Percentiles rank a stretch among this genome's conserved stretches.
These are phyloP conservation scores for Colletotrichum somersetense DNA, from an alignment of 2,329 filamentous ascomycete genomes.

Conservation along the genomic window DNA sequence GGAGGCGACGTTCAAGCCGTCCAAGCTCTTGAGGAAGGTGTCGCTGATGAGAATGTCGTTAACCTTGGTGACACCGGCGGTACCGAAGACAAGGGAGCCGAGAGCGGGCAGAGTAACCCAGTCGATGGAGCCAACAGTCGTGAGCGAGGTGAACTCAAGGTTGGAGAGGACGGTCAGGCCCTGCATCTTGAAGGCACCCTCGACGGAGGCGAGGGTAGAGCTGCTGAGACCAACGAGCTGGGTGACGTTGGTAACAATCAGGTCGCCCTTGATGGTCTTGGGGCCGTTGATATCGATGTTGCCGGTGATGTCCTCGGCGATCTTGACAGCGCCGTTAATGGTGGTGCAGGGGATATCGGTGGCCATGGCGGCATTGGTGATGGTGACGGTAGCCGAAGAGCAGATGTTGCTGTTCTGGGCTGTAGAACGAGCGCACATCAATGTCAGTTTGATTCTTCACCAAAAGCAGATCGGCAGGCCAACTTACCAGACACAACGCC, in stretches of 20 bases:
- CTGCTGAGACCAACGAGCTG: slow-evolving; percentile 73
- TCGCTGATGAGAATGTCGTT: slow-evolving; percentile 82
- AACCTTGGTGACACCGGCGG: slow-evolving; percentile 73
- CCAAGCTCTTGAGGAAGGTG: slow-evolving; percentile 83
- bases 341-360: slow-evolving; percentile 75
- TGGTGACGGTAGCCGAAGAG: slow-evolving; percentile 60
- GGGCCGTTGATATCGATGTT: slow-evolving; percentile 73
- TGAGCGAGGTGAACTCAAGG: slow-evolving; percentile 76
- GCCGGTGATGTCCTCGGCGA: slow-evolving; percentile 68
- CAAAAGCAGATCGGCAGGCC: slow-evolving; percentile 49
- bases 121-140: slow-evolving; percentile 73
- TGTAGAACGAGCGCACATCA: slow-evolving; percentile 22
- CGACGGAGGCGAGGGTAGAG: slow-evolving; percentile 72
- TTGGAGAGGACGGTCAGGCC: slow-evolving; percentile 76
- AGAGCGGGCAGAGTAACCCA: slow-evolving; percentile 78
- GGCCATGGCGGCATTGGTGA: slow-evolving; percentile 75
- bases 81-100: slow-evolving; percentile 63
- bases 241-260: slow-evolving; percentile 72
- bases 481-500: slow-evolving; percentile 59
- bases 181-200: slow-evolving; percentile 76
- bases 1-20: slow-evolving; percentile 83
- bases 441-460: background rate
- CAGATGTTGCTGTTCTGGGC: slow-evolving; percentile 52
- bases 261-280: slow-evolving; percentile 66
- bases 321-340: slow-evolving; percentile 75